Evolutionary conservation across 371 early-diverging fungal species (phyloP), one percentile per base, ranked within the genome.

Genomic region (Actinomucor elegans): DNA sequence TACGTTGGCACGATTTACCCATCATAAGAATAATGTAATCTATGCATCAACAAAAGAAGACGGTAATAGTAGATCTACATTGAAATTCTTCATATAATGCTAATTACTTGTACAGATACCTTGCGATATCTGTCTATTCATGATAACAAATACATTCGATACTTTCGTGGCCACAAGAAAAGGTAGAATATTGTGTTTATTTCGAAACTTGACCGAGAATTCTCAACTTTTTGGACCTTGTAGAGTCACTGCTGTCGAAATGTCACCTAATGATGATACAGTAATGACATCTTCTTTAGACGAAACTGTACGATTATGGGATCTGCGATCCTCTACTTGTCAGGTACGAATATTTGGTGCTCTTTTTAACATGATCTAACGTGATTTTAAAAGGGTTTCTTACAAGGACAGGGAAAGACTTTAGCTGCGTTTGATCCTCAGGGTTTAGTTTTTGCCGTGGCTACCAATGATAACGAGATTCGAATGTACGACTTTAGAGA

Each of bases 31-130:
- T 20, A 85, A 78, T 43, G 83, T 96, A 27, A 73, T 96, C 23
- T 86, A 96, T 70, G 89, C 94, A 21, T 94, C 96, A 0, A 95
- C 96, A 31, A 96, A 96, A 65, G 89, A 90, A 61, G 91, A 95
- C 71, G 89, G 92, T 89, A 83, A 60, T 21, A 43, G 45, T 17
- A 12, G 11, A 53, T 17, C n/a, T 0, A 2, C 7, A 3, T 0
- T 2, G 7, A 2, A n/a, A 14, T 27, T 1, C n/a, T 5, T 8
- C 5, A 18, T 18, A 12, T 42, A 24, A 42, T 15, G 42, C 42
- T 42, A 11, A 42, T 15, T 3, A 17, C 12, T 9, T 28, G 5
- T 29, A 7, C 66, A 93, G 93, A 97, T 64, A 88, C 90, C 0
- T 77, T 97, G 12, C 74, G 97, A 59, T 96, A 96, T 64, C 77